Evolutionary conservation across 257 asterid species (phyloP), one percentile per base, ranked within the genome.

Genomic region (Salvia miltiorrhiza): DNA sequence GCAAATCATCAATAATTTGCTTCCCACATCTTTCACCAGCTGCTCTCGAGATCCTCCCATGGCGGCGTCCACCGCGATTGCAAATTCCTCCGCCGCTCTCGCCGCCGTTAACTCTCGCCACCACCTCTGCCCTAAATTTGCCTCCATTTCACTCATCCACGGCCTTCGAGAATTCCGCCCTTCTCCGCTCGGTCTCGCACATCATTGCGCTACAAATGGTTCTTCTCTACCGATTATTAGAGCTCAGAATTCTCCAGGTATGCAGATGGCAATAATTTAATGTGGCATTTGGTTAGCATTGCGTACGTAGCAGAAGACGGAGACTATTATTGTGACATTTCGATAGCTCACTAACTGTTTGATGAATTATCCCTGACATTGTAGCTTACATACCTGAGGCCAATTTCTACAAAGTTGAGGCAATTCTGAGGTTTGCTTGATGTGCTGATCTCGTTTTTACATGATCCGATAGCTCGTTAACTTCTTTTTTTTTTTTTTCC

Each of bases 391-490:
- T 79, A 14, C 96, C 98, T 7, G 94, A 82, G 47, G 92, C 96
- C 45, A 76, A 81, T 11, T 93, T 88, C 79, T 93, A 88, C 86
- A 93, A 90, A 80, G 88, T 93, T 5, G 98, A 93, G 84, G 98
- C 97, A 10, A 82, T 93, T 79, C 69, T 93, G n/a, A 93, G 98
- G 98, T 92, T 40, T 24, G 5, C 11, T n/a, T 58, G 1, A 0
- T 48, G 16, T 68, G 47, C 14, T 5, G 33, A 12, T 48, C 20
- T 35, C 16, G 48, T 52, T 48, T 17, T 37, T 45, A 65, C 23
- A 14, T 45, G 55, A 24, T 20, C 30, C 26, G 16, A 8, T 37
- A 39, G 39, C 1, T 33, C 48, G 28, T 33, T 35, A 8, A 35
- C 40, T 35, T 35, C 0, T 20, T 47, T 60, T 53, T 45, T 69